Base-by-base conservation (phyloP, 495 filamentous ascomycete genomes). In the Penicillium flavigenum region DNA sequence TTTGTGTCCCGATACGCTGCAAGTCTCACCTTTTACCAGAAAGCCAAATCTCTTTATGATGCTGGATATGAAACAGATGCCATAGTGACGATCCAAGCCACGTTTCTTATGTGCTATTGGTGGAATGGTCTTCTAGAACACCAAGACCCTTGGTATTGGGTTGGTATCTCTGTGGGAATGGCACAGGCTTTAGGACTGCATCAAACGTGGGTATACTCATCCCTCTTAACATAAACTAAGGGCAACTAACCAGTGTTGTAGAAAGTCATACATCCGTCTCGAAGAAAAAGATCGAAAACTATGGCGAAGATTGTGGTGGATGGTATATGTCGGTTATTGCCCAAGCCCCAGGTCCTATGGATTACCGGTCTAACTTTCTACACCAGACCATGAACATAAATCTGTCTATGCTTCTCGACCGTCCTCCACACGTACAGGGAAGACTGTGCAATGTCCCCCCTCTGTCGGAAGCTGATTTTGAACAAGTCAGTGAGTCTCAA, bases 141-240 rank as follows among this genome's bases (percentile, higher is more conserved):
- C 11, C 63, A 67, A 39, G 65, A 67, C 42, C 41, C 59, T 39
- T 67, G 65, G 65, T 63, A 67, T 41, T 67, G 65, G 65, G 19
- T 57, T 39, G 62, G 65, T 14, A 57, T 67, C 0, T 52, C 56
- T 1, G 52, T 51, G 11, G 49, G 60, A 19, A 58, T 64, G 48
- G 65, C 65, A 26, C 65, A 61, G 42, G 59, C 65, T 11, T 26
- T 64, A 6, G 65, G 65, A 26, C 54, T 67, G 59, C 62, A 67
- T 59, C 65, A 61, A 51, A 38, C 41, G 65, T 67, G 27, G 9
- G 60, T 58, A 11, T 20, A 47, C 16, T 45, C 12, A 41, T 12
- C 46, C 44, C 24, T 46, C 29, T 12, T 12, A 7, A 53, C 5
- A 11, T 59, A 11, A 12, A 46, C 36, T 34, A 49, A 43, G 22